Base-by-base conservation (phyloP, 1,139 yeast genomes). In the Kodamaea anthophila region DNA sequence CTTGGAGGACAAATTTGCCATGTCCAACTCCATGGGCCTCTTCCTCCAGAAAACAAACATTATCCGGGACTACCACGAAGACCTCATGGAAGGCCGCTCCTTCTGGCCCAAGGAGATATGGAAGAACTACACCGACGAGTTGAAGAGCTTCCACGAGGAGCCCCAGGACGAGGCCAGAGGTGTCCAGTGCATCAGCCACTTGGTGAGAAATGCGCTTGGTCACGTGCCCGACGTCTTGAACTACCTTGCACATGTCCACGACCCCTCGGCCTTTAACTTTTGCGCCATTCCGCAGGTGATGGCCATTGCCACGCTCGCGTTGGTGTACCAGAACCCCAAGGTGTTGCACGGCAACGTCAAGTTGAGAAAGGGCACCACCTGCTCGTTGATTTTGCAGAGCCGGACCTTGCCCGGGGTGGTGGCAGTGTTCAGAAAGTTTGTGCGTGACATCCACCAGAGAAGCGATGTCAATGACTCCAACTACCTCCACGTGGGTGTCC, bases 231-330 rank as follows among this genome's bases (percentile, higher is more conserved):
- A 86, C 48, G 84, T 80, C 20, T 67, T 93, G 46, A 72, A 73
- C 34, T 93, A 84, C 51, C 68, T 93, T 35, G 72, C 93, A 15
- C 66, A 79, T 42, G 74, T 91, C 28, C 72, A 74, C 37, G 98
- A 93, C 49, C 85, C 83, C 34, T 77, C 95, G 0, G 63, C 82
- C 30, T 91, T 86, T 65, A 81, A 79, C 43, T 91, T 91, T 64
- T 88, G 97, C 61, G 88, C 96, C 11, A 91, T 91, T 50, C 98
- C 98, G 12, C 98, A 91, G 59, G 96, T 88, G 18, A 91, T 91
- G 98, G 96, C 97, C 23, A 81, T 91, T 52, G 96, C 97, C 6
- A 86, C 97, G 0, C 66, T 91, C 46, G 88, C 91, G 15, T 67
- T 80, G 34, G 83, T 91, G 23, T 88, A 83, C 65, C 80, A 84